Evolutionary conservation across 2,329 filamentous ascomycete genomes (phyloP), one percentile per base, ranked within the genome.

Genomic region (Trichoderma atrobrunneum): DNA sequence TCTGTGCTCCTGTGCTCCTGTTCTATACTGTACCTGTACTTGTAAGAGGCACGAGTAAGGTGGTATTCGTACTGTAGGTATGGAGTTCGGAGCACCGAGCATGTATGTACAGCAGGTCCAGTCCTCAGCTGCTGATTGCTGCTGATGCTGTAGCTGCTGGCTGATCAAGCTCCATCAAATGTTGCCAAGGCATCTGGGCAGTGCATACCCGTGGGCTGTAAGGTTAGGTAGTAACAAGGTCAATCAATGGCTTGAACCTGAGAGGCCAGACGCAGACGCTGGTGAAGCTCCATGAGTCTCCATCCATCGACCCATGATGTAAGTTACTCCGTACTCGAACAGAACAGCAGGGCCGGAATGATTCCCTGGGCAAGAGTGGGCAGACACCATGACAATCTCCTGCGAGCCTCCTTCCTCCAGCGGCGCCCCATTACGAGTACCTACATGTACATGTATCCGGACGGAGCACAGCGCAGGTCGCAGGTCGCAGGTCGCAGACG

Each of bases 331-430:
- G 57, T 62, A 62, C 51, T 28, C n/a, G 21, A 24, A 54, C 48
- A 24, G 21, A 57, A 28, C 48, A 56, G 51, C 48, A 67, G 51
- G 64, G 24, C 30, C 59, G 32, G 59, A 26, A 62, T 26, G 34
- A 62, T 62, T 62, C 59, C 59, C 59, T 62, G 59, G 59, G 59
- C 28, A 21, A 43, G 60, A 54, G 66, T 51, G 43, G 66, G 66
- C 57, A 28, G 66, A 28, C 28, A 59, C 26, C 39, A 36, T 61
- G 66, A 36, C 56, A 61, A 51, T 62, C 57, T 62, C 39, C 57
- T 70, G 66, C 66, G 60, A 51, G 66, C 28, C 66, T 62, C 66
- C 66, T 70, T 60, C 65, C 65, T 68, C 24, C 65, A 28, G 36
- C 66, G 28, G 57, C 57, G 56, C 66, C 36, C 39, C 39, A 18